phyloP scores from a whole-genome alignment of 139 green algal species.

The Chlorella vulgaris region DNA sequence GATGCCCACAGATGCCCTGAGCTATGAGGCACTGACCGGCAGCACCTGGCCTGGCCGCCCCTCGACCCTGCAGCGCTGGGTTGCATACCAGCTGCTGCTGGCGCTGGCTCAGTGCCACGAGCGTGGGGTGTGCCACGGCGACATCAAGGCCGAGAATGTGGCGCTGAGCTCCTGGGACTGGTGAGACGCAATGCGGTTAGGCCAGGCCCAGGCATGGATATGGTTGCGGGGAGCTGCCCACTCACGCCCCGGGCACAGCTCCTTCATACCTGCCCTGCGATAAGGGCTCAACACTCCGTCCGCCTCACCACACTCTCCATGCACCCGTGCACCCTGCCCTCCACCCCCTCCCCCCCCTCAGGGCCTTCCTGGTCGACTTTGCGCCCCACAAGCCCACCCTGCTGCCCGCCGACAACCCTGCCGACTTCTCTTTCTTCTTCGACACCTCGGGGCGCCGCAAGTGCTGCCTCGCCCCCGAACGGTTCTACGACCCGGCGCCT shows the following conservation, averaged over 20 bases:
- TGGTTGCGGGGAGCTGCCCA: too few relatives aligned
- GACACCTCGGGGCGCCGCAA: constrained; percentile 87
- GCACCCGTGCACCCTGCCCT: too few relatives aligned
- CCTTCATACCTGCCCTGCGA: too few relatives aligned
- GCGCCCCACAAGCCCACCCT: constrained; percentile 91
- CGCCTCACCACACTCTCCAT: too few relatives aligned
- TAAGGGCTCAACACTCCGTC: too few relatives aligned
- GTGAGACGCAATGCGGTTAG: not conserved
- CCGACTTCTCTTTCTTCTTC: constrained; percentile 98
- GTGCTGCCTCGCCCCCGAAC: constrained; percentile 95
- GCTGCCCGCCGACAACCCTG: constrained; percentile 94
- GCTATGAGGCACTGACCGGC: too few relatives aligned
- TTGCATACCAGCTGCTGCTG: constrained; percentile 92
- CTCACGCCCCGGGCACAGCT: too few relatives aligned
- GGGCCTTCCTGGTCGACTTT: constrained; percentile 92
- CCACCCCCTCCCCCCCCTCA: constrained; percentile 34
- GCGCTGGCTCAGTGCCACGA: constrained; percentile 77
- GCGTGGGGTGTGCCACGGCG: constrained; percentile 85
- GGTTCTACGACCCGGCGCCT: constrained; percentile 61
- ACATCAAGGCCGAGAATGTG: constrained; percentile 96
- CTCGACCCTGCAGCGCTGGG: constrained; percentile 79
- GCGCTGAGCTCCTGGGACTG: constrained; percentile 91
- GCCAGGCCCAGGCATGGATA: too few relatives aligned
- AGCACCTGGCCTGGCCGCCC: not conserved
- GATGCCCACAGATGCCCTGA: not conserved